Evolutionary conservation across 768 basidiomycete species (phyloP).

Genomic region (Boletus subcaerulescens): DNA sequence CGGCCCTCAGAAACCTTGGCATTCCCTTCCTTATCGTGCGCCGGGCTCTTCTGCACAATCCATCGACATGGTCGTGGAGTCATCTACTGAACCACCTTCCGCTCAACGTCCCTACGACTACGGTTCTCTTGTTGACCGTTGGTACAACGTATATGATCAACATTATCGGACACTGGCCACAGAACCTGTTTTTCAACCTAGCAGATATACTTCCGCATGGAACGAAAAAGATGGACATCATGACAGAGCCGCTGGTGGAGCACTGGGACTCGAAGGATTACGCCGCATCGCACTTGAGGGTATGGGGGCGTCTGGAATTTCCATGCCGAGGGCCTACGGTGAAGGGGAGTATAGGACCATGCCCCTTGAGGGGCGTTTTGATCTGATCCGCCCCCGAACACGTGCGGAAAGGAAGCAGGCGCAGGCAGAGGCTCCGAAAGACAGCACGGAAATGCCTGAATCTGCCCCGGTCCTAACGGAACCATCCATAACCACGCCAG

Average conservation of each 20-base stretch:
- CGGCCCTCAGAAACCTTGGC: slow-evolving; percentile 95
- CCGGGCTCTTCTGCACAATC: slow-evolving; percentile 45
- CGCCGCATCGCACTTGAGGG: slow-evolving; percentile 33
- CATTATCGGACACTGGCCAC: slow-evolving; percentile 68
- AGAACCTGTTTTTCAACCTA: slow-evolving; percentile 45
- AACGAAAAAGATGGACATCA: slow-evolving; percentile 38
- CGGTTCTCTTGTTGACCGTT: slow-evolving; percentile 78
- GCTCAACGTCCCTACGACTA: slow-evolving; percentile 64
- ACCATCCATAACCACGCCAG: slow-evolving; percentile 7
- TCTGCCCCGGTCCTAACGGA: slow-evolving; percentile 9
- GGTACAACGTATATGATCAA: slow-evolving; percentile 88
- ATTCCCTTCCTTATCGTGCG: slow-evolving; percentile 64
- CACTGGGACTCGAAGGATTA: slow-evolving; percentile 42
- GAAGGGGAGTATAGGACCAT: slow-evolving; percentile 77
- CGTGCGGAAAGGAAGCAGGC: slow-evolving; percentile 20
- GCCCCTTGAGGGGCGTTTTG: slow-evolving; percentile 85
- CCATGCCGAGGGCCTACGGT: slow-evolving; percentile 24
- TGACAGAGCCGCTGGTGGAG: slow-evolving; percentile 13
- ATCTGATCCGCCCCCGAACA: slow-evolving; percentile 62
- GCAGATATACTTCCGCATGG: slow-evolving; percentile 75
- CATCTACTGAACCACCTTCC: slow-evolving; percentile 8
- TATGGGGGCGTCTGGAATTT: slow-evolving; percentile 18
- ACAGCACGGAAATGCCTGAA: slow-evolving; percentile 14
- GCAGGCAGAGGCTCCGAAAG: not conserved
- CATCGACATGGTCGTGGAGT: slow-evolving; percentile 31